These are phyloP conservation scores for Phytophthora ohioensis DNA, from an alignment of 352 stramenopile genomes.

Conservation along the genomic window DNA sequence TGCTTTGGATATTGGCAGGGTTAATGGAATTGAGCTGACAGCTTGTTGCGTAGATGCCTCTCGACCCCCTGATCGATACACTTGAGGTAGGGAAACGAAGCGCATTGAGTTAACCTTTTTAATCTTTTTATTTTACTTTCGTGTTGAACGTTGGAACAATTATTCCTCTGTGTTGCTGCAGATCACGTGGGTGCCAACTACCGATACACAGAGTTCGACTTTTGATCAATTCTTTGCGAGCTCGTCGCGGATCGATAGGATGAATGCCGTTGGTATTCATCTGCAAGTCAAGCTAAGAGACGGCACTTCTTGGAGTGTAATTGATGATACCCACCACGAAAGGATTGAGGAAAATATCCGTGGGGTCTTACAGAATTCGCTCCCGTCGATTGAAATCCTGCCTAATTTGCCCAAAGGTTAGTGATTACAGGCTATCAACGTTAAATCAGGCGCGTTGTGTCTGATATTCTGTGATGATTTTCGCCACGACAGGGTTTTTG, in stretches of 20 bases:
- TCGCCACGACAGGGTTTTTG: slow-evolving; percentile 45
- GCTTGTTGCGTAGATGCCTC: slow-evolving; percentile 21
- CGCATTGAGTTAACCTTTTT: not conserved
- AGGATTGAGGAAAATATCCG: slow-evolving; percentile 50
- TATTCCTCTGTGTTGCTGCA: slow-evolving; percentile 18
- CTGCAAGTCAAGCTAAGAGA: slow-evolving; percentile 37
- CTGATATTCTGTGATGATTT: slow-evolving; percentile 12
- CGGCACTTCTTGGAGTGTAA: not conserved
- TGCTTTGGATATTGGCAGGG: not conserved
- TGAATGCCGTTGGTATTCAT: slow-evolving; percentile 50
- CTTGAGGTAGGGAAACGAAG: slow-evolving; percentile 43
- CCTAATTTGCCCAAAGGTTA: slow-evolving; percentile 36
- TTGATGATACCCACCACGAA: slow-evolving; percentile 32
- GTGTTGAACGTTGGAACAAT: no score
- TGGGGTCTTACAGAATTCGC: slow-evolving; percentile 25
- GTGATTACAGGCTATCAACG: not conserved
- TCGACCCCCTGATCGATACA: slow-evolving; percentile 46
- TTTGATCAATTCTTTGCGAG: slow-evolving; percentile 46
- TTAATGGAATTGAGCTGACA: slow-evolving; percentile 10
- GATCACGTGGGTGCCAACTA: slow-evolving; percentile 46
- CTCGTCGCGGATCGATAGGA: slow-evolving; percentile 32
- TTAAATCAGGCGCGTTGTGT: not conserved
- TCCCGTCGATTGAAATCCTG: slow-evolving; percentile 36
- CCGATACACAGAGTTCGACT: slow-evolving; percentile 38
- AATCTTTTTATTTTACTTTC: no score